Base-by-base conservation (phyloP, 768 basidiomycete genomes). In the Lactarius quietus region DNA sequence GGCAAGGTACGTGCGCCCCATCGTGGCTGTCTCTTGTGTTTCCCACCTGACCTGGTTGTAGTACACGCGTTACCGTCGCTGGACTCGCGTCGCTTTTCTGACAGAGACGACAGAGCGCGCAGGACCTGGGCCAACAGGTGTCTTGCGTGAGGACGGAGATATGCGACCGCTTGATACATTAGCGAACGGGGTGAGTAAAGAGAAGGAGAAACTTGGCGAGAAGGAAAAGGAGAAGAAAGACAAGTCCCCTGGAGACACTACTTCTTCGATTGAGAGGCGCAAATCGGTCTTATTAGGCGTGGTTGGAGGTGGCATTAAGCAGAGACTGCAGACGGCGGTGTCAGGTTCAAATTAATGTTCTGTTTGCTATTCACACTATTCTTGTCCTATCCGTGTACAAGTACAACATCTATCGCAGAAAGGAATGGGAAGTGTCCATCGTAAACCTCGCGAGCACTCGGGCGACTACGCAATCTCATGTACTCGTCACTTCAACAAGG, bases 21-120 rank as follows among this genome's bases (percentile, higher is more conserved):
- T 36, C 36, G 7, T 43, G 45, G 33, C 28, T 57, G 31, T 53
- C 59, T 17, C 45, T 58, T 14, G 55, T 28, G 20, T 35, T 18
- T 8, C 55, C 51, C 36, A 48, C 43, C 43, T 9, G 26, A 41
- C 9, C 8, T 48, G 18, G 35, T n/a, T 69, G 10, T 71, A 92
- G 87, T 95, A 91, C 74, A 96, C 94, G 0, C 84, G 94, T 17
- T 87, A 86, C 72, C 78, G 94, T 60, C 81, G 92, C 57, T 96
- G 94, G 94, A 89, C 90, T 0, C 87, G 94, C 57, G 80, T 94
- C 38, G 94, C 93, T 3, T 75, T 89, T 23, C 84, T 94, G 52
- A 83, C 78, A 4, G 94, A 95, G 77, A 83, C 81, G 0, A 79
- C 92, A 20, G 86, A 92, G 67, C 74, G 78, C 31, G 84, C 86